phyloP scores from a whole-genome alignment of 208 protist genomes.

The Trypanosoma rangeli region DNA sequence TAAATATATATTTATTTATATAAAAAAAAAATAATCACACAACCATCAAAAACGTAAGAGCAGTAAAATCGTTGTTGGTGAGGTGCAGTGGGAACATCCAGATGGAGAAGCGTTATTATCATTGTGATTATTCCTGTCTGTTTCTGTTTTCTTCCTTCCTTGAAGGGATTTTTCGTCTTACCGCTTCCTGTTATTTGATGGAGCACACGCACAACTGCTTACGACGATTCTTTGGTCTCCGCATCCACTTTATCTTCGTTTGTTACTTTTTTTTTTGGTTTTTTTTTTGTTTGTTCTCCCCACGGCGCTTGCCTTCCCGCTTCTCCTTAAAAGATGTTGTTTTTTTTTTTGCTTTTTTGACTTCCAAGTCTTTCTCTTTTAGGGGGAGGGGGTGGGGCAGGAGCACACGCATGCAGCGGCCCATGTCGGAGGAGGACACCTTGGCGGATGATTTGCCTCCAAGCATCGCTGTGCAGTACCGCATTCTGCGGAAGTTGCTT shows the following conservation, averaged over 20 bases:
- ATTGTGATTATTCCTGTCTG: slow-evolving; percentile 1
- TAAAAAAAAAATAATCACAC: not conserved
- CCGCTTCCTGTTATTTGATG: not conserved
- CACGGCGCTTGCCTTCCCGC: not conserved
- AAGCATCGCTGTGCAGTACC: slow-evolving; percentile 10
- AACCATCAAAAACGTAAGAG: not conserved
- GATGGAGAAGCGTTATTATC: not conserved
- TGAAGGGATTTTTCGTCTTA: not conserved
- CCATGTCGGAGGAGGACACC: not conserved
- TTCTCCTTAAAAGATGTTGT: too few relatives aligned
- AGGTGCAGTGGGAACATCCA: not conserved
- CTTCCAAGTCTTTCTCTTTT: not conserved
- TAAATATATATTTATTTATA: too few relatives aligned
- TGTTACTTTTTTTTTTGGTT: slow-evolving; percentile 16
- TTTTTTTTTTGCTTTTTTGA: not conserved
- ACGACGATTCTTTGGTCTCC: not conserved
- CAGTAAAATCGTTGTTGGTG: not conserved
- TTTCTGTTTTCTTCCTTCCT: slow-evolving; percentile 19
- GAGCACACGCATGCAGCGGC: not conserved
- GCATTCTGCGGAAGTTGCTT: slow-evolving; percentile 9
- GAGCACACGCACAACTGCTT: too few relatives aligned
- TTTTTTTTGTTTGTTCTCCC: slow-evolving; percentile 2
- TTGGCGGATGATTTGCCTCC: slow-evolving; percentile 8
- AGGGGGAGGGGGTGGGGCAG: not conserved
- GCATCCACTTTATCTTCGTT: not conserved